Base-by-base conservation (phyloP, 345 rosid genomes). In the Camelina sativa region DNA sequence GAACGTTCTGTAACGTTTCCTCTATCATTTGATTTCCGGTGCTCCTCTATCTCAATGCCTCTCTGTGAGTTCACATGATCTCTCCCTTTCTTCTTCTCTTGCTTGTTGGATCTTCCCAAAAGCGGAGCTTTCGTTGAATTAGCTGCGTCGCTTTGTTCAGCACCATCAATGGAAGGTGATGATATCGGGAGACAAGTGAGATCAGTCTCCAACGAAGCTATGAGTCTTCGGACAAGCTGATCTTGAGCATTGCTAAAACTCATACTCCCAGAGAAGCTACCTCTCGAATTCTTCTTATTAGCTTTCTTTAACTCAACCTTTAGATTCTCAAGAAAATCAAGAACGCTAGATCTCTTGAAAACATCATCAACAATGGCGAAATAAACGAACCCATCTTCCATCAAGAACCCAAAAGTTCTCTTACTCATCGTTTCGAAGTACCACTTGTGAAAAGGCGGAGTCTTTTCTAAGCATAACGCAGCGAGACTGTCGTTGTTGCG, bases 371-470 rank as follows among this genome's bases (percentile, higher is more conserved):
- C 91, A 66, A 92, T 85, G 11, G 84, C 69, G 54, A 92, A 90
- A 77, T 84, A 88, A 37, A 86, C 82, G 58, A 67, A 82, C 72
- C 88, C 89, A 65, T 87, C 94, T 70, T 90, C 94, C 0, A 88
- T 75, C 75, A 92, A 77, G 81, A 88, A 92, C 3, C 91, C 93
- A 10, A 81, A 90, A 19, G 87, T 88, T 74, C 62, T 87, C 75
- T 80, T 84, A 19, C 81, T 53, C 1, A 76, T 41, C 3, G 96
- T 90, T 86, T 92, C 96, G 66, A 86, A 86, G 72, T 92, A 92
- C 96, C 95, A 88, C 25, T 71, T 88, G 80, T 92, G 98, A 75
- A 85, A 92, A 12, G 81, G 72, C 7, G 96, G 96, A 51, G 82
- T 72, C 80, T 73, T 83, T 69, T 88, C 94, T 78, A 90, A 43